These are phyloP conservation scores for Artemisia annua DNA, from an alignment of 129 eudicot genomes.

Conservation along the genomic window DNA sequence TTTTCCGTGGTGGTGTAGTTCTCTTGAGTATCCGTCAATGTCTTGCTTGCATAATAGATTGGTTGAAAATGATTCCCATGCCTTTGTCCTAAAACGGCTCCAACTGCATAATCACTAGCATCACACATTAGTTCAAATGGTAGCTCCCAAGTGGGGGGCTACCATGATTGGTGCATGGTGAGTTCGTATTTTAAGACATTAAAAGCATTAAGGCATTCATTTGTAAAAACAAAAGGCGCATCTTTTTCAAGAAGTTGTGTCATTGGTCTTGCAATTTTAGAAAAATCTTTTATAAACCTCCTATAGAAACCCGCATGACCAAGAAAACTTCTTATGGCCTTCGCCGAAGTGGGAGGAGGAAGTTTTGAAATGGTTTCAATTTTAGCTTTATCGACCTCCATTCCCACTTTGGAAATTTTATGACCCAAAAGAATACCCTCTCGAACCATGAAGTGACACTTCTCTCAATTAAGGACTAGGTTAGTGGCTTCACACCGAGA, in stretches of 20 bases:
- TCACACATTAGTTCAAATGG: too few species aligned
- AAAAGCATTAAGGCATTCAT: too few species aligned
- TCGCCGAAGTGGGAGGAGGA: not conserved
- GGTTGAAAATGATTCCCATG: too few species aligned
- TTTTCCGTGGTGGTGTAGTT: not conserved
- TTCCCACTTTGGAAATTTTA: not conserved
- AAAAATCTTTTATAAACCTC: not conserved
- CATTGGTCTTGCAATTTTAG: not conserved
- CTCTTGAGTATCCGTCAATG: not conserved
- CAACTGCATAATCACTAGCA: too few species aligned
- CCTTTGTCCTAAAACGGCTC: too few species aligned
- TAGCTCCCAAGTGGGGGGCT: too few species aligned
- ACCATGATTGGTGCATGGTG: too few species aligned
- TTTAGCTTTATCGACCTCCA: not conserved
- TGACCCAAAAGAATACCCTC: not conserved
- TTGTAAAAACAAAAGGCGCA: not conserved
- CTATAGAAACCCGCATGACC: not conserved
- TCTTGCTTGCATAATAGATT: not conserved
- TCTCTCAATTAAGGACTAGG: not conserved
- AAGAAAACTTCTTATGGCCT: not conserved
- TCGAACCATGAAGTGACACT: not conserved
- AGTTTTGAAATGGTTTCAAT: not conserved
- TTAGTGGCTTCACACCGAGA: not conserved
- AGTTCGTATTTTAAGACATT: too few species aligned
- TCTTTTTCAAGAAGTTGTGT: not conserved